phyloP scores from a whole-genome alignment of 2,329 filamentous ascomycete genomes.

The Pseudogymnoascus sp. region DNA sequence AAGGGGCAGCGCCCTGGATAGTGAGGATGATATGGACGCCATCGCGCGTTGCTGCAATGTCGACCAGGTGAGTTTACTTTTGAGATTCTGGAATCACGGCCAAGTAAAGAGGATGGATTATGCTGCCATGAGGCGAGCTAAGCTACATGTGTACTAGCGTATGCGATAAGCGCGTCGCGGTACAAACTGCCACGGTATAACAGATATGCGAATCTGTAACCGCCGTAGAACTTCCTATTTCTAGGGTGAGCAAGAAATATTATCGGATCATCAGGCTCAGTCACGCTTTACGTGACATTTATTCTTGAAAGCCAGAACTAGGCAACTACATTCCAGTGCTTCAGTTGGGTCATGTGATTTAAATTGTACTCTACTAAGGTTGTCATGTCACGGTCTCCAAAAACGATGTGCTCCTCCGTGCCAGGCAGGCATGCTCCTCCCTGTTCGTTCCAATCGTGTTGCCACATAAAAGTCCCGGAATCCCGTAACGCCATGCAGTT shows the following conservation, averaged over 20 bases:
- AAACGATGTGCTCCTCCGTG: background rate
- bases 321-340: background rate
- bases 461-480: slow-evolving; percentile 18
- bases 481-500: slow-evolving; percentile 15
- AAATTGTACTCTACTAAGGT: slow-evolving; percentile 5
- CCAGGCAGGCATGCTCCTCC: background rate
- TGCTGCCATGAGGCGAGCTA: background rate
- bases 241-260: background rate
- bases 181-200: slow-evolving; percentile 2
- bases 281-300: background rate
- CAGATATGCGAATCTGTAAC: background rate
- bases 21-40: slow-evolving; percentile 60
- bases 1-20: slow-evolving; percentile 75
- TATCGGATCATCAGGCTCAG: too few relatives aligned
- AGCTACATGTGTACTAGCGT: background rate
- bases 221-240: background rate
- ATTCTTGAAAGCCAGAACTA: background rate
- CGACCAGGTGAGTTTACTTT: background rate
- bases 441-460: slow-evolving; percentile 6
- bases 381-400: background rate
- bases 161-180: background rate
- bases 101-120: slow-evolving; percentile 8
- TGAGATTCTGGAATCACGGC: background rate
- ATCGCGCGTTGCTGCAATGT: slow-evolving; percentile 34
- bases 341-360: slow-evolving; percentile 2